Conservation (phyloP, 108 stramenopile species). For the Epithemia pelagica region DNA sequence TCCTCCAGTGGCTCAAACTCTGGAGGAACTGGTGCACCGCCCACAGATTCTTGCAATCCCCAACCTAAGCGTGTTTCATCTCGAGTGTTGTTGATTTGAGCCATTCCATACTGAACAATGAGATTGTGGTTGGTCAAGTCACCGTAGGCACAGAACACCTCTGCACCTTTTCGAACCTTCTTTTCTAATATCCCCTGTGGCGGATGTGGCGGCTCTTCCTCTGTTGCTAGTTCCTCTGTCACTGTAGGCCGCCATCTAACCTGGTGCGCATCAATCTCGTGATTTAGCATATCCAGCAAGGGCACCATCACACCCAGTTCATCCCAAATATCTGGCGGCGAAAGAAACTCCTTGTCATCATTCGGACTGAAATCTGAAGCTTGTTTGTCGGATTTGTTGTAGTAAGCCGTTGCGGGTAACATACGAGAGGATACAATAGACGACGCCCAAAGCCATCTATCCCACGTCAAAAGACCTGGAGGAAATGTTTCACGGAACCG, state of each 20-base stretch:
- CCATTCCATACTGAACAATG: slow-evolving; percentile 76
- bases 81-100: slow-evolving; percentile 53
- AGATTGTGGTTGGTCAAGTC: slow-evolving; percentile 49
- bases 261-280: slow-evolving; percentile 59
- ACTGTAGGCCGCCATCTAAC: slow-evolving; percentile 47
- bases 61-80: slow-evolving; percentile 72
- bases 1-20: slow-evolving; percentile 40
- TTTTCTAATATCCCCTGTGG: slow-evolving; percentile 36
- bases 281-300: slow-evolving; percentile 86
- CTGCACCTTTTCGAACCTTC: slow-evolving; percentile 62
- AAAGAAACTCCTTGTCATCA: slow-evolving; percentile 31
- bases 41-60: slow-evolving; percentile 72
- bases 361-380: slow-evolving; percentile 18
- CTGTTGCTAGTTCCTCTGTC: neutral
- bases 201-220: slow-evolving; percentile 17
- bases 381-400: slow-evolving; percentile 35
- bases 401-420: slow-evolving; percentile 47
- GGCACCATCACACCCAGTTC: slow-evolving; percentile 80
- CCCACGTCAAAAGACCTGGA: slow-evolving; percentile 77
- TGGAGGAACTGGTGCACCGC: slow-evolving; percentile 42
- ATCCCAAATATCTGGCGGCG: slow-evolving; percentile 61
- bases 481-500: slow-evolving; percentile 62
- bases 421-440: slow-evolving; percentile 61
- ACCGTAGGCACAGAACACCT: slow-evolving; percentile 69
- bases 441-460: slow-evolving; percentile 89